Conservation (phyloP, 2,329 filamentous ascomycete genomes). For the Colletotrichum sojae region DNA sequence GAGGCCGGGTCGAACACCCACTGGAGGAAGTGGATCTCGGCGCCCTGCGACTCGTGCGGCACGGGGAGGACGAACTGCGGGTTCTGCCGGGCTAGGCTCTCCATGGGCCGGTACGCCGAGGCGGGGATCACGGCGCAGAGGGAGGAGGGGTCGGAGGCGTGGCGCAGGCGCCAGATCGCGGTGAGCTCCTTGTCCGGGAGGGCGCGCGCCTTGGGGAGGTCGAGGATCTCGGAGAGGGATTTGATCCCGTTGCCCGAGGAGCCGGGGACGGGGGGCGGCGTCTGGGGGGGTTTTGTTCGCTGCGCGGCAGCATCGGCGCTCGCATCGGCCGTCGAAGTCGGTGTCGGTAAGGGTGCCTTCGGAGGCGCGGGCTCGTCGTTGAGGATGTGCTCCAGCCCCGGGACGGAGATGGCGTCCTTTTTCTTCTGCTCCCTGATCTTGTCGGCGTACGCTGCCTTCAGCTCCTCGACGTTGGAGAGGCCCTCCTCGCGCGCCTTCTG, state of each 20-base stretch:
- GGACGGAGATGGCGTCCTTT: slow-evolving; percentile 71
- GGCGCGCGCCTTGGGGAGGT: slow-evolving; percentile 81
- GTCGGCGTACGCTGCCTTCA: slow-evolving; percentile 87
- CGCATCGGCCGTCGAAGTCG: slow-evolving; percentile 41
- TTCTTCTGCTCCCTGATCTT: slow-evolving; percentile 82
- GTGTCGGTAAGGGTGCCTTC: slow-evolving; percentile 48
- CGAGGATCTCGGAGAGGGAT: slow-evolving; percentile 71
- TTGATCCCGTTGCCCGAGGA: slow-evolving; percentile 53
- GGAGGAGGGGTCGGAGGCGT: slow-evolving; percentile 79
- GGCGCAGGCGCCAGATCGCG: slow-evolving; percentile 89
- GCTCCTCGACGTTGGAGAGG: slow-evolving; percentile 77
- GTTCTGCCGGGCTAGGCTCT: slow-evolving; percentile 77
- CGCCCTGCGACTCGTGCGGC: slow-evolving; percentile 76
- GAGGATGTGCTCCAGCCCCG: slow-evolving; percentile 46
- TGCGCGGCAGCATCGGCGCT: slow-evolving; percentile 4
- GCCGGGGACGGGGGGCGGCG: slow-evolving; percentile 40
- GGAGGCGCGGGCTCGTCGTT: slow-evolving; percentile 50
- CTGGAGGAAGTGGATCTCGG: slow-evolving; percentile 96
- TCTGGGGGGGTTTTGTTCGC: slow-evolving; percentile 23
- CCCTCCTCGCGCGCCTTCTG: slow-evolving; percentile 83
- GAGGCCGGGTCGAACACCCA: slow-evolving; percentile 87
- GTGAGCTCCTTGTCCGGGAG: slow-evolving; percentile 88
- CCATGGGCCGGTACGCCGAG: slow-evolving; percentile 80
- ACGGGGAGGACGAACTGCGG: slow-evolving; percentile 95
- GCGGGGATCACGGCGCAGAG: slow-evolving; percentile 88